Evolutionary conservation across 2,329 filamentous ascomycete species (phyloP).

Genomic region (Calonectria hawksworthii): DNA sequence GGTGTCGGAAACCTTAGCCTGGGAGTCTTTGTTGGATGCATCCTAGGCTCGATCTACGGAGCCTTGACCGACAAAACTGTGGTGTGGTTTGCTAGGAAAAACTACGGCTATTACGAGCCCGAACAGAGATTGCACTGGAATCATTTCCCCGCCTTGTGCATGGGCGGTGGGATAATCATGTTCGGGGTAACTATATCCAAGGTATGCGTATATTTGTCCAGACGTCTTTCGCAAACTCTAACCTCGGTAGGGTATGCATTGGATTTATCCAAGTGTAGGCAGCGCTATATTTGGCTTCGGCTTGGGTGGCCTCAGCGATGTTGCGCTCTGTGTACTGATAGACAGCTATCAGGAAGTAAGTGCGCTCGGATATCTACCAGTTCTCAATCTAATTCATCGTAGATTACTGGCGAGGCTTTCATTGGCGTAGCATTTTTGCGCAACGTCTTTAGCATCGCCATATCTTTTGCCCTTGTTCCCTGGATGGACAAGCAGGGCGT

Average conservation of each 20-base stretch:
- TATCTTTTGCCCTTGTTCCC: conserved; percentile 31
- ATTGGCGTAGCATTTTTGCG: conserved; percentile 27
- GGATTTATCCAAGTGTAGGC: conserved; percentile 53
- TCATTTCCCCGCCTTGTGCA: conserved; percentile 46
- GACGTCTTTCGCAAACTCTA: neutral
- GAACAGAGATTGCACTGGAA: conserved; percentile 55
- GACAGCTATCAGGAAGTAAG: conserved; percentile 47
- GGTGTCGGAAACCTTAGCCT: conserved; percentile 43
- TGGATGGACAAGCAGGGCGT: conserved; percentile 30
- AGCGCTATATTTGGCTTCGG: conserved; percentile 52
- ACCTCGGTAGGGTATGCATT: conserved; percentile 53
- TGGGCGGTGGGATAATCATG: conserved; percentile 52
- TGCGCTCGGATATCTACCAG: neutral
- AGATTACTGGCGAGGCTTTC: conserved; percentile 32
- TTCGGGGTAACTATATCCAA: conserved; percentile 52
- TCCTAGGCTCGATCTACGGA: conserved; percentile 52
- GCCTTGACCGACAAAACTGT: conserved; percentile 53
- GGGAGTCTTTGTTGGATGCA: conserved; percentile 50
- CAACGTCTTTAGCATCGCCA: conserved; percentile 32
- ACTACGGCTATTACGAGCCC: conserved; percentile 57
- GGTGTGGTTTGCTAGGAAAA: conserved; percentile 50
- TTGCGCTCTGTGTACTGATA: conserved; percentile 49
- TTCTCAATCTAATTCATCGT: neutral
- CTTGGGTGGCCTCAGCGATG: conserved; percentile 51
- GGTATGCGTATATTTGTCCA: conserved; percentile 37